Evolutionary conservation across 208 protist genomes (phyloP), one percentile per base, ranked within the genome.

Genomic region (Acanthamoeba lenticulata): DNA sequence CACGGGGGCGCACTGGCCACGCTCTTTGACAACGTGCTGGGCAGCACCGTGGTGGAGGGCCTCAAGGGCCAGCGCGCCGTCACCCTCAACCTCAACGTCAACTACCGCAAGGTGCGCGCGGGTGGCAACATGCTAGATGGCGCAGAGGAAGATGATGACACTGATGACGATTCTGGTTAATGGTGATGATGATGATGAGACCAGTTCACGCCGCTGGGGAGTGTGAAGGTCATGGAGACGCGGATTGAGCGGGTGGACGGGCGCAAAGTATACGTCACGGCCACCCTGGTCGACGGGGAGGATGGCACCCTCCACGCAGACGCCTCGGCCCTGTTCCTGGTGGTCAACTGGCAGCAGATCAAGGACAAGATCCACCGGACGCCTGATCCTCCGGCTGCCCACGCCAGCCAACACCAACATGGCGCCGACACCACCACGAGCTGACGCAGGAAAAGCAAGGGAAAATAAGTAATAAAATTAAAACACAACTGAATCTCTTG

Each of bases 51-150:
- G 6, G 45, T 47, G 44, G 44, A 86, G 45, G 45, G 38, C 0
- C 45, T 86, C 29, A 60, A 47, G 17, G 44, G 45, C 42, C 44
- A 86, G 36, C 38, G 45, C n/a, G 45, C 38, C 44, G 77, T 86
- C 77, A 86, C 77, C 77, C 77, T 86, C 77, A 86, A 86, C 77
- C 77, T 86, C 40, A 15, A 49, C 3, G 77, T 86, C 1, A 86
- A 86, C 44, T 86, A 86, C 77, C 77, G 77, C 2, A 86, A 86
- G 77, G 38, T 86, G 19, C 42, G 15, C 45, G 38, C 52, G 19
- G 9, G 9, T n/a, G n/a, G n/a, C n/a, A n/a, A 52, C 45, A 52
- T 15, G 15, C 45, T 52, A 52, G 13, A 69, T 21, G 52, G 11
- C 52, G 21, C 52, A 27, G 52, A 60, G 52, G 52, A 11, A 11